Conservation (phyloP, 208 protist genomes). For the Angomonas ambiguus region DNA sequence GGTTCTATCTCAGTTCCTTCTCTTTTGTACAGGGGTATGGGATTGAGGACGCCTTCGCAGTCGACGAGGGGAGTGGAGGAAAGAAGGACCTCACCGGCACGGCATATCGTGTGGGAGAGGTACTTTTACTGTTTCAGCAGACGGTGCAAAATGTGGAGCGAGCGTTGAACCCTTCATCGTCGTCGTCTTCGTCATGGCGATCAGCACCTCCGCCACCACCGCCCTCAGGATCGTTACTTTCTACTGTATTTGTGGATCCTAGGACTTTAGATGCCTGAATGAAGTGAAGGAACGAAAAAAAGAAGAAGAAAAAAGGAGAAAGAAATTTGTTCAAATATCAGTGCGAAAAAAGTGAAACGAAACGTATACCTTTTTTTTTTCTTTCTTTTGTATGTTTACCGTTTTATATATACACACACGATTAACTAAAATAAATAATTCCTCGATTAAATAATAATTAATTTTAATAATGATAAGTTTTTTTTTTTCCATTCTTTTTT, state of each 20-base stretch:
- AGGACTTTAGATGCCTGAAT: background rate
- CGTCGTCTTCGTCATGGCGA: background rate
- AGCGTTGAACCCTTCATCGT: background rate
- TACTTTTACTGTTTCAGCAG: background rate
- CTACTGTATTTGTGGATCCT: conserved; percentile 24
- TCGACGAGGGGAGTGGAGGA: background rate
- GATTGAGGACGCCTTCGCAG: conserved; percentile 41
- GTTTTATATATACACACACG: background rate
- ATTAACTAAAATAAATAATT: background rate
- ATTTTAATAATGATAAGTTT: background rate
- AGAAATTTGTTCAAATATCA: background rate
- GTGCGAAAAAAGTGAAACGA: background rate
- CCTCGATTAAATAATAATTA: background rate
- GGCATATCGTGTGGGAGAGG: background rate
- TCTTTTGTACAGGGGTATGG: conserved; percentile 40
- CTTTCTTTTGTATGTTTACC: background rate
- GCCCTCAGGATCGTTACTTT: background rate
- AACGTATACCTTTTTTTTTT: conserved; percentile 6
- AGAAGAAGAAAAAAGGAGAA: background rate
- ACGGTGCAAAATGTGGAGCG: conserved; percentile 4
- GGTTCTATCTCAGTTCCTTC: conserved; percentile 38
- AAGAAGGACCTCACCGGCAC: background rate
- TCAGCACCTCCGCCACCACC: too few species aligned
- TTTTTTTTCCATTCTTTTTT: conserved; percentile 12
- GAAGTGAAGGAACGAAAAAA: background rate